Base-by-base conservation (phyloP, 2,329 filamentous ascomycete species). In the Hymenoscyphus repandus region DNA sequence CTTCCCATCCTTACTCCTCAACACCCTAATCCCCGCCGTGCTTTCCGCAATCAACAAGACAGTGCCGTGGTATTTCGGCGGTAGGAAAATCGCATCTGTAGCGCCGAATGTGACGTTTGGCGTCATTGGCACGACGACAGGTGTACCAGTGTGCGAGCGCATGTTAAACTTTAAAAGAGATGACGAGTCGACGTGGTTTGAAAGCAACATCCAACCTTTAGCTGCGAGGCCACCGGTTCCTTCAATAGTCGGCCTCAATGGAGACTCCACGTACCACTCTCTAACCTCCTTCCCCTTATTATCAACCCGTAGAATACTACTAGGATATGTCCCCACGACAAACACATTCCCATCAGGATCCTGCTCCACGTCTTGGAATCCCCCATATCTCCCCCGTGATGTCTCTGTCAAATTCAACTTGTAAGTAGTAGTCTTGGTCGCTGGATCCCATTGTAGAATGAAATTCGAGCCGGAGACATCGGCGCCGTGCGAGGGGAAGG, bases 391-490 rank as follows among this genome's bases (percentile, higher is more conserved):
- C 1, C 52, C 49, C 13, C 49, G 30, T 13, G 49, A 40, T 2
- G 49, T 54, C 4, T 51, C 41, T 2, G 52, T 51, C 0, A 54
- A n/a, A 34, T 54, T 54, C 5, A 51, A 6, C 13, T 51, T 45
- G 42, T 54, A 54, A 1, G 43, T 11, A 1, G 49, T 13, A 33
- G 41, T 18, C 20, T 45, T 41, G 1, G 34, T 42, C 10, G 30
- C 15, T 3, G 46, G 49, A 20, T 54, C 49, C 37, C 41, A 54
- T 39, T 51, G 52, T 32, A 54, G 34, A 20, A 54, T 49, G 10
- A 36, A 41, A 15, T 51, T 54, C 12, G 49, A 49, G 17, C 49
- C 52, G 1, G 52, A 51, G n/a, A 54, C 32, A 31, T 54, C 49
- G 4, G 22, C 17, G 6, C 49, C 49, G 6, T 30, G 15, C 11